Percentiles rank a stretch among this genome's conserved stretches.
phyloP scores from a whole-genome alignment of 2,329 filamentous ascomycete genomes.

The Falciphora oryzae region DNA sequence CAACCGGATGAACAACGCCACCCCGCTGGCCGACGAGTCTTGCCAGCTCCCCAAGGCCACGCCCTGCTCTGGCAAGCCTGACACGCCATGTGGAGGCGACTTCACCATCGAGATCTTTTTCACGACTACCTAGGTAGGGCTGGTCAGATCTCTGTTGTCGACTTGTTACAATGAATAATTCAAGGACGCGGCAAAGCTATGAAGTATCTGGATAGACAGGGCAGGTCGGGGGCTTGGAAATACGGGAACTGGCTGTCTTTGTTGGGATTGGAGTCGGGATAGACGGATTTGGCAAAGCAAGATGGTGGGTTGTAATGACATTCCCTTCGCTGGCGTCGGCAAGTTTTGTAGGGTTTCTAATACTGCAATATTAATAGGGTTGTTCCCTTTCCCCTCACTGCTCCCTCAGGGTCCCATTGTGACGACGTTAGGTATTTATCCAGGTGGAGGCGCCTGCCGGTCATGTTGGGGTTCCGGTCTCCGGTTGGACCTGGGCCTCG shows the following conservation, averaged over 20 bases:
- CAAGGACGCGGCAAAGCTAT: no score
- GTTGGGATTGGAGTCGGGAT: no score
- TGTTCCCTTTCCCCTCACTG: neutral
- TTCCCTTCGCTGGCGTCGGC: no score
- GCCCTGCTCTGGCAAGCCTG: neutral
- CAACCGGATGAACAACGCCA: slow-evolving; percentile 34
- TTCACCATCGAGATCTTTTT: neutral
- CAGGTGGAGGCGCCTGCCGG: neutral
- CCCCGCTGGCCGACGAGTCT: neutral
- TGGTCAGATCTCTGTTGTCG: no score
- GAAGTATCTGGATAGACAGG: no score
- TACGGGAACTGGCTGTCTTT: no score
- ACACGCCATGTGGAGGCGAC: neutral
- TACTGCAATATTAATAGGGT: neutral
- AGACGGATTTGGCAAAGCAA: no score
- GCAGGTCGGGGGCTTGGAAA: no score
- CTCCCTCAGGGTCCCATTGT: neutral
- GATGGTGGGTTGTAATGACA: no score
- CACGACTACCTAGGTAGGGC: neutral
- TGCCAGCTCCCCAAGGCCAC: neutral
- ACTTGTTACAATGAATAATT: no score
- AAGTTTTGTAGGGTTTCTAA: no score
- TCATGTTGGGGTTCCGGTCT: neutral
- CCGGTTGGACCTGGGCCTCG: neutral
- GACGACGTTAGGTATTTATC: neutral